Base-by-base conservation (phyloP, 768 basidiomycete species). In the Suillus cothurnatus region DNA sequence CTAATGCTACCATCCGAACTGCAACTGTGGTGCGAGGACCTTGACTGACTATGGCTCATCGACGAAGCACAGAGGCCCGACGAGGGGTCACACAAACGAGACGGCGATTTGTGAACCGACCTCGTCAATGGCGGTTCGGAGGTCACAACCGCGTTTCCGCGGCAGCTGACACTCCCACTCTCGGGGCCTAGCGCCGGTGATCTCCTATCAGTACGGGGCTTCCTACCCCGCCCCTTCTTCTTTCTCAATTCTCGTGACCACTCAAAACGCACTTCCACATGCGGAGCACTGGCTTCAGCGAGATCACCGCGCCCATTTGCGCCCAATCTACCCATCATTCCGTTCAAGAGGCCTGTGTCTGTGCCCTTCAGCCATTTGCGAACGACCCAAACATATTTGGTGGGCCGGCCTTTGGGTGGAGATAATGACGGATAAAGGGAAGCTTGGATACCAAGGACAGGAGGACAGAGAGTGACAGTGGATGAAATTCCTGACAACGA, bases 211-310 rank as follows among this genome's bases (percentile, higher is more conserved):
- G 28, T 32, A 58, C 70, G 68, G 59, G 71, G 55, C 70, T 69
- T 74, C 39, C 69, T 72, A 23, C 61, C 38, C 26, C 15, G 69
- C 57, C 68, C 67, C 53, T 64, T 65, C 32, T 66, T 68, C 65
- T 71, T 70, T 69, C 74, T 74, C 50, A 66, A 60, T 38, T 68
- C 72, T 57, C 90, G 79, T 70, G 84, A 84, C 93, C 93, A 95
- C 76, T 94, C 92, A 73, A 94, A 90, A 55, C 87, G 78, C 23
- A 94, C 86, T 70, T 94, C 91, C 1, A 92, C 84, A 31, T 80
- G 81, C 26, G 66, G 49, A 11, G 43, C 50, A 19, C 52, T 69
- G n/a, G 71, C 67, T 43, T 38, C 57, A 23, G 68, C 71, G 15
- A 69, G 69, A 45, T 67, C 75, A 9, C 36, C 56, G 21, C 75